Conservation (phyloP, 257 asterid species). For the Nicotiana attenuata region DNA sequence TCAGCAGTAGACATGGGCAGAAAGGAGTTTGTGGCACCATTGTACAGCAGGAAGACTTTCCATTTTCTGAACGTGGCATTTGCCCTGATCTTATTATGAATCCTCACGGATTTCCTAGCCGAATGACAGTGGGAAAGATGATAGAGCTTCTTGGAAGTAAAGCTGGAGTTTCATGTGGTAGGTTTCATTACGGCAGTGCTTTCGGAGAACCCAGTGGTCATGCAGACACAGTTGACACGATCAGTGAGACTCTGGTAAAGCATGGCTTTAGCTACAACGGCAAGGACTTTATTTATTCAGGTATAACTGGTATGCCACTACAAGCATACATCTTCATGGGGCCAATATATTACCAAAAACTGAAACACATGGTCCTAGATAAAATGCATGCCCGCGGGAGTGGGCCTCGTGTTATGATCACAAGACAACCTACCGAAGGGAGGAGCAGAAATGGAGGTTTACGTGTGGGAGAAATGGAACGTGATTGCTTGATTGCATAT, state of each 20-base stretch:
- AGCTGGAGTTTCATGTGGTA: slow-evolving; percentile 97
- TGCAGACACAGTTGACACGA: slow-evolving; percentile 83
- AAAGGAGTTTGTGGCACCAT: slow-evolving; percentile 97
- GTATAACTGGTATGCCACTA: slow-evolving; percentile 88
- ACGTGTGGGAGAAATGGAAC: slow-evolving; percentile 99
- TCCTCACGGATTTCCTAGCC: slow-evolving; percentile 99
- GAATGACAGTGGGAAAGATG: slow-evolving; percentile 99
- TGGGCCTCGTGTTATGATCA: slow-evolving; percentile 84
- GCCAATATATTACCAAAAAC: slow-evolving; percentile 95
- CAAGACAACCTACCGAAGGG: slow-evolving; percentile 99
- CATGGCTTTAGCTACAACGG: slow-evolving; percentile 94
- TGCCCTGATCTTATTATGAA: slow-evolving; percentile 99
- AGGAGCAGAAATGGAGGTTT: slow-evolving; percentile 91
- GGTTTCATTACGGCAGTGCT: slow-evolving; percentile 97
- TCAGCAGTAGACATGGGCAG: slow-evolving; percentile 98
- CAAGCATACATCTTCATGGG: slow-evolving; percentile 98
- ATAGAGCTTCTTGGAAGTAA: slow-evolving; percentile 95
- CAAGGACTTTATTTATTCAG: slow-evolving; percentile 73
- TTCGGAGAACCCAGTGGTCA: slow-evolving; percentile 98
- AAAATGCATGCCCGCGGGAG: slow-evolving; percentile 98
- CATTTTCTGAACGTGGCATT: slow-evolving; percentile 93
- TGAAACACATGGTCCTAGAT: slow-evolving; percentile 97
- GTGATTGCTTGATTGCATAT: slow-evolving; percentile 96
- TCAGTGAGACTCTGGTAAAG: slow-evolving; percentile 92
- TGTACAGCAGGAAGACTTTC: slow-evolving; percentile 92